Evolutionary conservation across 805 yeast genomes (phyloP).

Genomic region (Kazachstania kunashirensis): DNA sequence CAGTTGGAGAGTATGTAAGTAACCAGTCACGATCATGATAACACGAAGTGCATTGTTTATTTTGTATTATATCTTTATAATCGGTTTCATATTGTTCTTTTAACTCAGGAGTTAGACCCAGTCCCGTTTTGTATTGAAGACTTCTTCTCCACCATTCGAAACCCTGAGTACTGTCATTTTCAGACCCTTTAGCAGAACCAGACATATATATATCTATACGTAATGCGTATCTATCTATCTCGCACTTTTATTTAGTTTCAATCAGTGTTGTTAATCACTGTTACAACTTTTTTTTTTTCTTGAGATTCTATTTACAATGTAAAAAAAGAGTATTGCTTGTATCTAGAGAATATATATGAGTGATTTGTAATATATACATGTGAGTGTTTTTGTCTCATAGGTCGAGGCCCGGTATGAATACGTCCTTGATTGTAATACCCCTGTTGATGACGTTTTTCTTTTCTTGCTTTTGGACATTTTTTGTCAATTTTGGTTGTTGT

Average conservation of each 20-base stretch:
- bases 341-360: no score
- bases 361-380: neutral
- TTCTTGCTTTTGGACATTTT: slow-evolving; percentile 3
- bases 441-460: slow-evolving; percentile 9
- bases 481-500: no score
- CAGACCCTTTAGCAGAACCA: no score
- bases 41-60: slow-evolving; percentile 56
- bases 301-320: no score
- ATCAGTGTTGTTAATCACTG: no score
- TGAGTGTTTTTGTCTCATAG: slow-evolving; percentile 9
- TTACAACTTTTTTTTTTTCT: neutral
- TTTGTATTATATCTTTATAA: slow-evolving; percentile 27
- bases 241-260: no score
- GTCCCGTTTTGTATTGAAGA: slow-evolving; percentile 58
- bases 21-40: slow-evolving; percentile 74
- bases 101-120: slow-evolving; percentile 49
- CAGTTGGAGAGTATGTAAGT: slow-evolving; percentile 71
- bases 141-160: slow-evolving; percentile 80
- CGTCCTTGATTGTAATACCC: slow-evolving; percentile 19
- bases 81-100: slow-evolving; percentile 50
- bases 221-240: neutral
- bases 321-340: no score
- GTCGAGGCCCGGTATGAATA: slow-evolving; percentile 25
- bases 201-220: neutral
- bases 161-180: slow-evolving; percentile 28